Conservation (phyloP, 495 filamentous ascomycete genomes). For the Parmelia sp. region DNA sequence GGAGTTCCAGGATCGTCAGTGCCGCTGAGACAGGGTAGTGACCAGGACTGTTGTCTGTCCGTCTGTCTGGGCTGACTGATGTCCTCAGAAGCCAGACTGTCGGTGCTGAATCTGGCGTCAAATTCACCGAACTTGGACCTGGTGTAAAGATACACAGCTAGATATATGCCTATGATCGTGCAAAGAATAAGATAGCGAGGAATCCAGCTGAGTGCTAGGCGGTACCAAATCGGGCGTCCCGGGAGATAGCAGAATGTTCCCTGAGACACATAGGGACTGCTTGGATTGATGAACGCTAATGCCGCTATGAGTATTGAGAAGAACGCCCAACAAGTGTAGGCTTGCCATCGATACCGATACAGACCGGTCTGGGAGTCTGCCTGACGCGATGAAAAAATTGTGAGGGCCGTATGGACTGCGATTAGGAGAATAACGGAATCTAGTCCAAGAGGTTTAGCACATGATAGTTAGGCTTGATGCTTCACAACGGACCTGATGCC, state of each 20-base stretch:
- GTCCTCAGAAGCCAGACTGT: neutral
- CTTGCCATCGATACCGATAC: conserved; percentile 54
- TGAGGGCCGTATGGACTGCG: conserved; percentile 61
- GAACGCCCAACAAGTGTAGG: conserved; percentile 48
- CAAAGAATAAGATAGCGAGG: conserved; percentile 64
- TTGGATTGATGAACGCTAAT: conserved; percentile 56
- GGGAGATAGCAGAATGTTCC: conserved; percentile 65
- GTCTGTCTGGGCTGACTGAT: neutral
- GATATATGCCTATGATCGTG: conserved; percentile 55
- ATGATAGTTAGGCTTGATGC: neutral
- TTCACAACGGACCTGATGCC: conserved; percentile 46
- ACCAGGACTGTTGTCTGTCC: neutral
- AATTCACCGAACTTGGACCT: conserved; percentile 37
- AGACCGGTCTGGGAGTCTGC: conserved; percentile 51
- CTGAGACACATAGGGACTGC: conserved; percentile 48
- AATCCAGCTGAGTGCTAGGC: conserved; percentile 60
- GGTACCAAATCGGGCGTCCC: conserved; percentile 55
- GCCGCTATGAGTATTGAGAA: conserved; percentile 53
- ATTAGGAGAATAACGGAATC: conserved; percentile 66
- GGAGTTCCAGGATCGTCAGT: neutral
- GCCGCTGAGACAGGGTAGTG: neutral
- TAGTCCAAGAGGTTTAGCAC: conserved; percentile 24
- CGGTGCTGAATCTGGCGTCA: conserved; percentile 23
- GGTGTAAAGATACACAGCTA: conserved; percentile 63
- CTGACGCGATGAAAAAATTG: conserved; percentile 52